Evolutionary conservation across 75 land plant genomes (phyloP), one percentile per base, ranked within the genome.

Genomic region (Sequoia sempervirens): DNA sequence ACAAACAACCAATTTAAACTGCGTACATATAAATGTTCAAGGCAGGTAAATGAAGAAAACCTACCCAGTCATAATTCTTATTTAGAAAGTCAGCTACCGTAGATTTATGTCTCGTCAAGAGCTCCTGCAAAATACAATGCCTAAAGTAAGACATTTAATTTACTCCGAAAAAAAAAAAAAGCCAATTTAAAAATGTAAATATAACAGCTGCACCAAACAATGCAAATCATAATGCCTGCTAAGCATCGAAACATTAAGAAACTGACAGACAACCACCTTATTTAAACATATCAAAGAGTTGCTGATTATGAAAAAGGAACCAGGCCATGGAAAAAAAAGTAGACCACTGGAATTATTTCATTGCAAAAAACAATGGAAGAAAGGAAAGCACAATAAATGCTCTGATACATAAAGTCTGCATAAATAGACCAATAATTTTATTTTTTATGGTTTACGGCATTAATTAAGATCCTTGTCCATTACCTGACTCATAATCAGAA

Each of bases 61-160:
- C 81, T 90, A 95, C 96, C 99, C 99, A 97, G 58, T 97, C 98
- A 90, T 96, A 97, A 54, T 97, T 97, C 85, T 84, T 94, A 13
- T 89, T 87, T 83, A 97, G 90, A 85, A 90, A 97, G 54, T 97
- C 99, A 66, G 99, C 95, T 11, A 96, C 99, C 26, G 99, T 97
- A 74, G 99, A 90, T 81, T 97, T 97, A 82, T 97, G 99, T 89
- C 99, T 96, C 43, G 98, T 96, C 90, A 97, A 76, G 36, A 97
- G 94, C 88, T 97, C 99, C 97, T 95, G 91, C 47, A 88, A 66
- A 10, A 84, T 80, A 47, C 53, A 40, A 47, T 41, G 50, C 43
- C 26, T 54, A 41, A 3, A 69, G 81, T 80, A 81, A 76, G 68
- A 84, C 2, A 56, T 17, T 30, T 69, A 32, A 69, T 69, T 32